Conservation (phyloP, 208 protist species). For the Strigomonas culicis region DNA sequence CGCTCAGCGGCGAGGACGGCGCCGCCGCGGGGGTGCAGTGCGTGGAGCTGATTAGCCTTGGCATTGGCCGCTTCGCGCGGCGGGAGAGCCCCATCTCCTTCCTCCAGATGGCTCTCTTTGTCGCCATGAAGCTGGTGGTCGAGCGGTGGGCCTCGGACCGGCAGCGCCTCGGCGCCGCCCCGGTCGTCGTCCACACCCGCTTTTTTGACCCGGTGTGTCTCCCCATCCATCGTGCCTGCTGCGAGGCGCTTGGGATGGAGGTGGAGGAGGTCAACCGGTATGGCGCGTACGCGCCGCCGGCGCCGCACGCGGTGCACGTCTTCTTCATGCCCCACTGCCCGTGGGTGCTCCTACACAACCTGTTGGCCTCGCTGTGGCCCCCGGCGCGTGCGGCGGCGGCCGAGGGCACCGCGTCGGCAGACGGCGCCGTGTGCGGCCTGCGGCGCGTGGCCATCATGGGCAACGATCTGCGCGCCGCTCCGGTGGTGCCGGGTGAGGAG, state of each 20-base stretch:
- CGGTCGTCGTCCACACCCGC: neutral
- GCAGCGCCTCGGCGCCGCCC: neutral
- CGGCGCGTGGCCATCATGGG: conserved; percentile 34
- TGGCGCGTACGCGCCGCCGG: conserved; percentile 29
- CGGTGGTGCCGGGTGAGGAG: neutral
- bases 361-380: conserved; percentile 37
- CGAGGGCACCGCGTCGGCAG: neutral
- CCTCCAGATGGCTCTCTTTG: conserved; percentile 51
- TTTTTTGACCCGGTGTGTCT: conserved; percentile 21
- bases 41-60: conserved; percentile 33
- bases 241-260: conserved; percentile 29
- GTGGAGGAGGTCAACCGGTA: conserved; percentile 40
- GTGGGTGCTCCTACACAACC: conserved; percentile 62
- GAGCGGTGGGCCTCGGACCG: neutral
- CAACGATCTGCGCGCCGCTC: conserved; percentile 32
- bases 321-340: conserved; percentile 65
- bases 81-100: conserved; percentile 32
- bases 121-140: conserved; percentile 21
- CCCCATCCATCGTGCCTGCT: conserved; percentile 32
- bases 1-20: no score
- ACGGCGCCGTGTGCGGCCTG: conserved; percentile 8
- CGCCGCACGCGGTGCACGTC: conserved; percentile 22
- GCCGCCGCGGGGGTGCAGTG: neutral
- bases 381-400: neutral
- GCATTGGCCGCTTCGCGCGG: conserved; percentile 45